Evolutionary conservation across 257 asterid genomes (phyloP).

Genomic region (Paraleonurus japonicus): DNA sequence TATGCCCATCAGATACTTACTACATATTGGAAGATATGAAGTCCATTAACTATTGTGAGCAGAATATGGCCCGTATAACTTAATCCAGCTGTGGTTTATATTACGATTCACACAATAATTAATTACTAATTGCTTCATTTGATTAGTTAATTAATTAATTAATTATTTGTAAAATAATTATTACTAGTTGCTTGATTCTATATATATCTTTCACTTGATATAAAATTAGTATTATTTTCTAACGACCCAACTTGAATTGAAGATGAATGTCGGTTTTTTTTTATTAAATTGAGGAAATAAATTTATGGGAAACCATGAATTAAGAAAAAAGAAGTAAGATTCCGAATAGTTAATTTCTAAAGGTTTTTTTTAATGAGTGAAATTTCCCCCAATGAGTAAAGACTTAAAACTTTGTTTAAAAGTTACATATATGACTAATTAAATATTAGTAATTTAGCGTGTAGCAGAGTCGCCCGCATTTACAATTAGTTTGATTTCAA

Average conservation of each 20-base stretch:
- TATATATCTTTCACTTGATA: too few relatives aligned
- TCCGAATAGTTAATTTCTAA: too few relatives aligned
- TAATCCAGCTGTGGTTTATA: background rate
- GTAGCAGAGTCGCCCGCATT: background rate
- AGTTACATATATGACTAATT: too few relatives aligned
- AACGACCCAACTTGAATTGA: background rate
- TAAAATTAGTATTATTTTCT: background rate
- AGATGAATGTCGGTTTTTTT: background rate
- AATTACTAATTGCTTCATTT: too few relatives aligned
- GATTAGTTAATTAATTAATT: too few relatives aligned
- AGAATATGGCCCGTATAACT: background rate
- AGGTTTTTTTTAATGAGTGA: too few relatives aligned
- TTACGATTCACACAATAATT: too few relatives aligned
- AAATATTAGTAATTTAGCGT: background rate
- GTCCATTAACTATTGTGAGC: background rate
- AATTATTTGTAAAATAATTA: background rate
- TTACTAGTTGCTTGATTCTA: background rate
- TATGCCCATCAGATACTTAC: background rate
- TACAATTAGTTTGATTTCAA: background rate
- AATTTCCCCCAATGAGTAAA: too few relatives aligned
- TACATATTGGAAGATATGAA: background rate
- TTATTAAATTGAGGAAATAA: background rate
- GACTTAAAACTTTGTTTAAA: too few relatives aligned
- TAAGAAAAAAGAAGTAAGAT: too few relatives aligned
- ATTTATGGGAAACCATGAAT: background rate